These are phyloP conservation scores for Hymenoscyphus infarciens DNA, from an alignment of 2,329 filamentous ascomycete genomes.

Conservation along the genomic window DNA sequence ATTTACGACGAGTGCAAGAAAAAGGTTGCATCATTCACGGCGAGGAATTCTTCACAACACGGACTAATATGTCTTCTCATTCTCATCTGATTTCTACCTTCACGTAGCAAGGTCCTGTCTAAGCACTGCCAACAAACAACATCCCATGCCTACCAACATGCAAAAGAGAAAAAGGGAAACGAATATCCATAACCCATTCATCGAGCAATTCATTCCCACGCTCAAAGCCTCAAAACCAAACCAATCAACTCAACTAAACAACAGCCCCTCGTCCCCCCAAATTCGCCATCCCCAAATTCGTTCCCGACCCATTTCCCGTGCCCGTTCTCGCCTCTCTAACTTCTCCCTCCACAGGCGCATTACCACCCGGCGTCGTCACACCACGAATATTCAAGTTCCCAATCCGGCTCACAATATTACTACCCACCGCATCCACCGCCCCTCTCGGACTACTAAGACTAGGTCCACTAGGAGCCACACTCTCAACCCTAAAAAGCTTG, in stretches of 20 bases:
- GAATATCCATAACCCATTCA: too few relatives aligned
- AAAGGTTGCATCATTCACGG: too few relatives aligned
- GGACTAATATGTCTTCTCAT: too few relatives aligned
- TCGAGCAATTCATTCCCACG: too few relatives aligned
- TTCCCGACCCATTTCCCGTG: conserved; percentile 9
- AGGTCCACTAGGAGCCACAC: conserved; percentile 74
- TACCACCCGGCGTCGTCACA: conserved; percentile 12
- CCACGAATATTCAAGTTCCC: conserved; percentile 58
- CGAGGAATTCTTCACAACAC: too few relatives aligned
- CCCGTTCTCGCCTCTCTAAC: conserved; percentile 10
- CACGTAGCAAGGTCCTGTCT: too few relatives aligned
- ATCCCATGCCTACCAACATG: too few relatives aligned
- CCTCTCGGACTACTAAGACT: conserved; percentile 81
- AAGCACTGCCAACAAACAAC: too few relatives aligned
- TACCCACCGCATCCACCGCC: conserved; percentile 89
- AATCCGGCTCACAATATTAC: conserved; percentile 82
- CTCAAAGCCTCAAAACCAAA: neutral
- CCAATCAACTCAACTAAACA: conserved; percentile 5
- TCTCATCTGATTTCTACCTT: too few relatives aligned
- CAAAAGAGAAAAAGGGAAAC: too few relatives aligned
- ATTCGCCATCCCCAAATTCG: conserved; percentile 10
- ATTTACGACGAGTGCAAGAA: too few relatives aligned
- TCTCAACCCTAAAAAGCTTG: conserved; percentile 84
- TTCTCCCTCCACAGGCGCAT: neutral
- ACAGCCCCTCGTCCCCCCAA: conserved; percentile 8